These are phyloP conservation scores for Panaeolus cyanescens DNA, from an alignment of 768 basidiomycete species.

Conservation along the genomic window DNA sequence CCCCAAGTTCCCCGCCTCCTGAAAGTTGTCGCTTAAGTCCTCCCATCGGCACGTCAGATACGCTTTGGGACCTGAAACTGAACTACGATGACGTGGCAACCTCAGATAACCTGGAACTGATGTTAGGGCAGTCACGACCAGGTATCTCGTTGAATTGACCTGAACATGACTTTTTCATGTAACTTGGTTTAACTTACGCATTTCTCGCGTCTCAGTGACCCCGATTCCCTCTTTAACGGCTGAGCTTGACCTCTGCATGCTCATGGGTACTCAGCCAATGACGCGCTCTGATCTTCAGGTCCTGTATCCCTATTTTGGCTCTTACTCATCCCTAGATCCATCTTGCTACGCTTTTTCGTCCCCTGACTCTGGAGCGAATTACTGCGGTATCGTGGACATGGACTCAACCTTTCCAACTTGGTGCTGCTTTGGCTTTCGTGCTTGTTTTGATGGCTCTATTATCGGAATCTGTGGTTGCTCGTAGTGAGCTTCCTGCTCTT, in stretches of 20 bases:
- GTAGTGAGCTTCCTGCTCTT: too few relatives aligned
- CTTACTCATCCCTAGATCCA: not conserved
- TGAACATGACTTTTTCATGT: not conserved
- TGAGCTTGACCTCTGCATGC: not conserved
- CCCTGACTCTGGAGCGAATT: not conserved
- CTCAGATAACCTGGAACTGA: too few relatives aligned
- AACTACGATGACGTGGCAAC: not conserved
- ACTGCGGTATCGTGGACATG: not conserved
- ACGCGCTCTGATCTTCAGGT: not conserved
- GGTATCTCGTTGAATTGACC: not conserved
- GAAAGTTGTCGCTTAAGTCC: not conserved
- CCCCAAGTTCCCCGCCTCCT: constrained; percentile 18
- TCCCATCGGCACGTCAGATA: not conserved
- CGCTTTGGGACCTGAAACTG: not conserved
- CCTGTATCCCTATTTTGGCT: not conserved
- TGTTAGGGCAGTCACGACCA: not conserved
- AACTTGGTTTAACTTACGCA: not conserved
- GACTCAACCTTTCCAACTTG: constrained; percentile 13
- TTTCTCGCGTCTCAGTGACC: not conserved
- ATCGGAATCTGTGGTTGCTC: constrained; percentile 18
- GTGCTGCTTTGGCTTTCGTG: constrained; percentile 19
- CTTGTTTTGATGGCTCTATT: constrained; percentile 19
- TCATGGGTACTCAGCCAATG: not conserved
- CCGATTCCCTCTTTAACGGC: not conserved
- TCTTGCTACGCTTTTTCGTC: not conserved